Base-by-base conservation (phyloP, 1,139 yeast species). In the Suhomyces taliae region DNA sequence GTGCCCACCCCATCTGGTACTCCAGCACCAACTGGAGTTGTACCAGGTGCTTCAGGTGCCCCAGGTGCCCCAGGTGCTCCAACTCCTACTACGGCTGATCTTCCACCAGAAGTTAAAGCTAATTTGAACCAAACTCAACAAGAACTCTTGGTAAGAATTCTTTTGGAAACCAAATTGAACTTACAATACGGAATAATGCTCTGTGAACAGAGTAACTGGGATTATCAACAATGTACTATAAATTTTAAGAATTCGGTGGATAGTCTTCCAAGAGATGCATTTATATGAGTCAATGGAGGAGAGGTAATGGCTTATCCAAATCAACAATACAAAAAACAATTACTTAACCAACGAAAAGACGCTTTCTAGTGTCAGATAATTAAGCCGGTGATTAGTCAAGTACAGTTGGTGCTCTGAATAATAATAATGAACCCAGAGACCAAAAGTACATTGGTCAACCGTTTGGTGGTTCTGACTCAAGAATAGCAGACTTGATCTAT, bases 121-220 rank as follows among this genome's bases (percentile, higher is more conserved):
- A 76, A 74, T 43, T 64, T 87, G 44, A 74, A 65, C 37, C 77
- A 79, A 0, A 64, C 69, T 1, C 96, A 90, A 61, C 83, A 85
- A 53, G 86, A 84, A 52, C 67, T 89, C 8, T 75, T 89, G 26
- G 78, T 80, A 27, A 83, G 79, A 57, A 70, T 93, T 27, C 79
- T 86, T 66, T 66, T 78, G 41, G 90, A 87, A 54, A 93, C 98
- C 0, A 82, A 84, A 47, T 71, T 93, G 54, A 90, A 81, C 56
- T 74, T 88, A 27, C 87, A 87, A 57, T 93, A 84, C 64, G 89
- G 95, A 1, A 69, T 84, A 34, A 82, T 91, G 90, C 78, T 95
- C 43, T 87, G 93, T 45, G 91, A 90, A 61, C 97, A 90, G 64
- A 90, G 96, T 58, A 78, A 81, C 47, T 91, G 96, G 91, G 87